Percentiles rank a stretch among this genome's conserved stretches.
Conservation (phyloP, 163 green algal species). For the Chlamydomonas reinhardtii region DNA sequence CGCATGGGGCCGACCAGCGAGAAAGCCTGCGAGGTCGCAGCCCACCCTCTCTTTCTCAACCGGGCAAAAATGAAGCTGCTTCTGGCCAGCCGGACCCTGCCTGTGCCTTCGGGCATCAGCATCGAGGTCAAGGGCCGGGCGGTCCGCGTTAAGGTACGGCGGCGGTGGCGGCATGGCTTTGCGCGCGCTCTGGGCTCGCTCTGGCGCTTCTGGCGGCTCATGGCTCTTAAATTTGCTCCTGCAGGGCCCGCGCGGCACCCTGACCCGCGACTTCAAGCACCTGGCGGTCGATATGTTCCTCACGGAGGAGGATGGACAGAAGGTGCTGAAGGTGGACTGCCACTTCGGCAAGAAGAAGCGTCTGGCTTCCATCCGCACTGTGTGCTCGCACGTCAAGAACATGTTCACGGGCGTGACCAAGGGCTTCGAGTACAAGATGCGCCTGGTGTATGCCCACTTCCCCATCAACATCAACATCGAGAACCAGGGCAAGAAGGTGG, state of each 20-base stretch:
- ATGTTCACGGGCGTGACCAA: conserved; percentile 97
- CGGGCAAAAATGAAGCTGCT: conserved; percentile 85
- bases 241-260: conserved; percentile 86
- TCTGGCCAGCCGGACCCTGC: conserved; percentile 68
- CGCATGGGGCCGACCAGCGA: neutral
- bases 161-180: conserved; percentile 28
- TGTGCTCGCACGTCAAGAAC: conserved; percentile 94
- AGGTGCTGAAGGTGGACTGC: conserved; percentile 89
- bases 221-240: neutral
- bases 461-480: conserved; percentile 99
- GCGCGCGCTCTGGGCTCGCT: neutral
- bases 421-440: conserved; percentile 99
- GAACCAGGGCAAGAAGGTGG: conserved; percentile 84
- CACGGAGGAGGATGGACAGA: conserved; percentile 78
- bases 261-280: conserved; percentile 89
- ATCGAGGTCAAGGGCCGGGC: conserved; percentile 78
- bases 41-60: too few species aligned
- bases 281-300: conserved; percentile 93
- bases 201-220: neutral
- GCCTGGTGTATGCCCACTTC: conserved; percentile 99
- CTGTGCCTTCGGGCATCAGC: conserved; percentile 79
- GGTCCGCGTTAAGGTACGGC: conserved; percentile 69
- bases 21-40: too few species aligned
- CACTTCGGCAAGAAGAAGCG: conserved; percentile 95
- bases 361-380: conserved; percentile 94